These are phyloP conservation scores for Solanum sejunctum DNA, from an alignment of 257 asterid genomes.

Conservation along the genomic window DNA sequence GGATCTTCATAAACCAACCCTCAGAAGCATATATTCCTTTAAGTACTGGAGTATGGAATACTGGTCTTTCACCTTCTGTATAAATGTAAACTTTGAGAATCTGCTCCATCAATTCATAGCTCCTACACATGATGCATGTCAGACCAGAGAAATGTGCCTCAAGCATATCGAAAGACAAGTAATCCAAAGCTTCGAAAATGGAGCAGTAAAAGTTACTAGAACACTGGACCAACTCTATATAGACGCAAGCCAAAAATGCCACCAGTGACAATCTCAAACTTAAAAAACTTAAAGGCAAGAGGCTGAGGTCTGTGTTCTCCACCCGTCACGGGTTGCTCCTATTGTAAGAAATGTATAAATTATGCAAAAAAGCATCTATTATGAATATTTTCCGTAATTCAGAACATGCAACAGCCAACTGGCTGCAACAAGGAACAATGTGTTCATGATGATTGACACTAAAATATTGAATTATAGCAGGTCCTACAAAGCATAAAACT, in stretches of 20 bases:
- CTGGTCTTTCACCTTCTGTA: slow-evolving; percentile 59
- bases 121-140: slow-evolving; percentile 30
- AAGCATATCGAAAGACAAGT: not conserved
- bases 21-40: slow-evolving; percentile 83
- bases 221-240: not conserved
- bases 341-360: not conserved
- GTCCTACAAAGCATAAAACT: not conserved
- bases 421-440: not conserved
- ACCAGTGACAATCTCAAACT: not conserved
- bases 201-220: not conserved
- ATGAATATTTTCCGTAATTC: not conserved
- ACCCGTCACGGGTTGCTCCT: not conserved
- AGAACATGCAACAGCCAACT: not conserved
- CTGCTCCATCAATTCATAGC: slow-evolving; percentile 81
- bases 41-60: slow-evolving; percentile 65
- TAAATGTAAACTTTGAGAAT: slow-evolving; percentile 62
- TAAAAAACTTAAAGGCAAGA: not conserved
- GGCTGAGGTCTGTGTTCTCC: not conserved
- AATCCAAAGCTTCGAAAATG: not conserved
- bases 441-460: not conserved
- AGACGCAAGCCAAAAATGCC: not conserved
- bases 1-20: slow-evolving; percentile 84
- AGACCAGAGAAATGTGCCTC: not conserved
- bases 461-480: not conserved
- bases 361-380: not conserved